phyloP scores from a whole-genome alignment of 495 filamentous ascomycete genomes.

The Aspergillus indologenus region DNA sequence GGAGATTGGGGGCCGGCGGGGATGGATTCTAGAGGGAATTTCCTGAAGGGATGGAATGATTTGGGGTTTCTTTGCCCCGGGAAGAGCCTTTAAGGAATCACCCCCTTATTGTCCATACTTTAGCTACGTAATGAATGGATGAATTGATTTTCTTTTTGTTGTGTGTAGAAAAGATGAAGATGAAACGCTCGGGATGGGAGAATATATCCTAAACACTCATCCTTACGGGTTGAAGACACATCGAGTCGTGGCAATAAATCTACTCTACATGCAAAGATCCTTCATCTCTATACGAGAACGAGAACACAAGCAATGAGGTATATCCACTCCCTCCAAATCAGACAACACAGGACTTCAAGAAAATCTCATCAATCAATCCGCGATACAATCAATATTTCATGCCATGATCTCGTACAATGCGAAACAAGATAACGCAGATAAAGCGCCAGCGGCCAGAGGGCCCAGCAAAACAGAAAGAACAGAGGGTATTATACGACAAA shows the following conservation, averaged over 20 bases:
- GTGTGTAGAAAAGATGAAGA: neutral
- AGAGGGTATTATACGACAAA: constrained; percentile 8
- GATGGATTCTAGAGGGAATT: neutral
- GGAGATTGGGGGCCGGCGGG: constrained; percentile 12
- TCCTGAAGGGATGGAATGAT: too few species aligned
- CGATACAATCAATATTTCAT: constrained; percentile 1
- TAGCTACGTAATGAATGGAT: constrained; percentile 4
- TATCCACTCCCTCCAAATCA: neutral
- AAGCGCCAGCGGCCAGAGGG: neutral
- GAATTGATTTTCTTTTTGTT: neutral
- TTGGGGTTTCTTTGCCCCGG: too few species aligned
- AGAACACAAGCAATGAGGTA: neutral
- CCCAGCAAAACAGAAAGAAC: constrained; percentile 2
- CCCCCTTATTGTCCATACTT: neutral
- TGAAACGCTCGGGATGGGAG: too few species aligned
- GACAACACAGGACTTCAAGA: neutral
- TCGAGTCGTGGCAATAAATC: too few species aligned
- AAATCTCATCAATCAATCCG: neutral
- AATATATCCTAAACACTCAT: too few species aligned
- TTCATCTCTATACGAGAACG: too few species aligned
- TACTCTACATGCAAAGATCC: too few species aligned
- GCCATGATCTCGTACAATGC: constrained; percentile 4
- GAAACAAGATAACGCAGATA: neutral
- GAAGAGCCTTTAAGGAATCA: too few species aligned
- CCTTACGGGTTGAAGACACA: too few species aligned